Percentiles rank a stretch among this genome's conserved stretches.
These are phyloP conservation scores for Parasitella parasitica DNA, from an alignment of 371 early-diverging fungal genomes.

Conservation along the genomic window DNA sequence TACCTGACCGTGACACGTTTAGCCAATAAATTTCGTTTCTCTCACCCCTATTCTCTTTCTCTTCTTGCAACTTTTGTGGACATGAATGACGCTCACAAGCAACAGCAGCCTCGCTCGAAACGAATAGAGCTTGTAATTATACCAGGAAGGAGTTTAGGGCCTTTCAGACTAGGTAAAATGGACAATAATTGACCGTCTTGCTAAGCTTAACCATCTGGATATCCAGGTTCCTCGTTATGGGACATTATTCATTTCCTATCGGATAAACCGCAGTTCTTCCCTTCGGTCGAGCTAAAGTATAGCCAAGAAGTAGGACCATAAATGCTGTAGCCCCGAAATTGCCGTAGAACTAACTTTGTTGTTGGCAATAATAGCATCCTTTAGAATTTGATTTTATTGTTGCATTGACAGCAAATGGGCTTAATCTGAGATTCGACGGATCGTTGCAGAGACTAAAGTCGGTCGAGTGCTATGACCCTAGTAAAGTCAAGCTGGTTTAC, in stretches of 20 bases:
- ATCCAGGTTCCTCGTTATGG: constrained; percentile 58
- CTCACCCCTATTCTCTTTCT: constrained; percentile 5
- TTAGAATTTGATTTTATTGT: constrained; percentile 61
- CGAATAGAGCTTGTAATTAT: constrained; percentile 55
- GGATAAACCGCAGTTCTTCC: constrained; percentile 52
- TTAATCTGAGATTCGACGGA: constrained; percentile 65
- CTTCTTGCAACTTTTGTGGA: neutral
- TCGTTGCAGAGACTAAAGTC: constrained; percentile 62
- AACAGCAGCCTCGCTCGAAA: constrained; percentile 19
- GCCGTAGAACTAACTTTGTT: constrained; percentile 1
- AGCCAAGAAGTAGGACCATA: constrained; percentile 51
- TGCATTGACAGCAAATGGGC: constrained; percentile 60
- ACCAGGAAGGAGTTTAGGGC: constrained; percentile 59
- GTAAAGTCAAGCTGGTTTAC: constrained; percentile 61
- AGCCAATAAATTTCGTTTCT: neutral
- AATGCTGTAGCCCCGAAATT: neutral
- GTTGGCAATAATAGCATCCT: constrained; percentile 47
- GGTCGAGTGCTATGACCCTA: constrained; percentile 66
- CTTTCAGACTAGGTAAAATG: constrained; percentile 54
- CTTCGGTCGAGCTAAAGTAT: constrained; percentile 69
- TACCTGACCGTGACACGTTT: neutral
- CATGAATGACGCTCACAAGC: neutral
- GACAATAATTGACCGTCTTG: neutral
- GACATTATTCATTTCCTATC: constrained; percentile 51
- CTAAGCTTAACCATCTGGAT: neutral